These are phyloP conservation scores for Sherardia arvensis DNA, from an alignment of 257 asterid genomes.

Conservation along the genomic window DNA sequence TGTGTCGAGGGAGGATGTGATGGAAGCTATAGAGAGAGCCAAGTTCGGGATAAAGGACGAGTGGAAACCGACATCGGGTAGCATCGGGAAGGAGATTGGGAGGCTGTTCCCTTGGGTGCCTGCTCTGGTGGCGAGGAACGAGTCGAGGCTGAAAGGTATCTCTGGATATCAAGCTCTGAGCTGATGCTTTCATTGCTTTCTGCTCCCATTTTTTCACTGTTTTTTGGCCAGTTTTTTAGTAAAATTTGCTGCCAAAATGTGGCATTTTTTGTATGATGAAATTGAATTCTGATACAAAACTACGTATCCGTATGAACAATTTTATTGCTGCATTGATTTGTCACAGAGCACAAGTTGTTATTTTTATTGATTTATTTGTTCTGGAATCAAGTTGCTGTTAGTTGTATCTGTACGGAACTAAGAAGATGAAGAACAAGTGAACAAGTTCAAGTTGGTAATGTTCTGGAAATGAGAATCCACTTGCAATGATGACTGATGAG, in stretches of 20 bases:
- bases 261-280: neutral
- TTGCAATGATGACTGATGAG: too few relatives aligned
- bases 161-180: constrained; percentile 79
- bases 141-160: constrained; percentile 30
- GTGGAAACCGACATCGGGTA: constrained; percentile 25
- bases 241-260: neutral
- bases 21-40: constrained; percentile 94
- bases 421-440: neutral
- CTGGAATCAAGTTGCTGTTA: neutral
- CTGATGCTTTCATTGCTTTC: constrained; percentile 20
- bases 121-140: constrained; percentile 42
- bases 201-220: neutral
- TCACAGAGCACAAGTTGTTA: neutral
- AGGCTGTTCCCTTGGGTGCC: constrained; percentile 95
- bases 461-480: neutral
- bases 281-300: neutral
- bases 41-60: constrained; percentile 64
- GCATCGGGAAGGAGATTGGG: constrained; percentile 59
- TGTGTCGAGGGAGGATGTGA: constrained; percentile 80
- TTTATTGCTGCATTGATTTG: neutral
- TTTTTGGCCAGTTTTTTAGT: neutral
- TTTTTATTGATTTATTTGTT: too few relatives aligned
- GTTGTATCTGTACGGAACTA: neutral
- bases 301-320: neutral
- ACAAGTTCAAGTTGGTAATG: neutral